Conservation (phyloP, 768 basidiomycete genomes). For the Ramaria rubella region DNA sequence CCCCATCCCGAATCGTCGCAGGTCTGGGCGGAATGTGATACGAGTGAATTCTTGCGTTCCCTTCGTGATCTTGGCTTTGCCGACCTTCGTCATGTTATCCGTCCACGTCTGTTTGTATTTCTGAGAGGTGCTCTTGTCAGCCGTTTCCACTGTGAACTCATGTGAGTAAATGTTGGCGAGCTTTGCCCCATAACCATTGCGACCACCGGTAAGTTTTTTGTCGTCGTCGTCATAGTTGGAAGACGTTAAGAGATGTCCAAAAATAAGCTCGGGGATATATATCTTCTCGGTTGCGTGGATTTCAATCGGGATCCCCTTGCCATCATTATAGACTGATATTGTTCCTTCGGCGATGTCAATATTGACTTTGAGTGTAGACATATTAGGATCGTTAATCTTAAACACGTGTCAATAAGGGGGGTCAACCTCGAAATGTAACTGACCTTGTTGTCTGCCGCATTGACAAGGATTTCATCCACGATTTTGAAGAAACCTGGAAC, state of each 20-base stretch:
- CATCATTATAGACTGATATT: constrained; percentile 97
- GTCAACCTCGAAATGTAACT: too few species aligned
- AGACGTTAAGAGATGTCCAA: constrained; percentile 88
- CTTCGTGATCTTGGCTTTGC: constrained; percentile 89
- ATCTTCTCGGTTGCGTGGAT: constrained; percentile 89
- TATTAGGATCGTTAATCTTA: constrained; percentile 87
- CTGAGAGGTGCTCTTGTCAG: constrained; percentile 74
- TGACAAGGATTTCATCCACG: constrained; percentile 97
- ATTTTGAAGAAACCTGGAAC: constrained; percentile 99
- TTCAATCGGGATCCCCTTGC: constrained; percentile 93
- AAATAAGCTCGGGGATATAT: constrained; percentile 95
- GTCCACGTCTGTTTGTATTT: constrained; percentile 96
- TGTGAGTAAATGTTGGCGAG: constrained; percentile 97
- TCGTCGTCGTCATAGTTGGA: constrained; percentile 99
- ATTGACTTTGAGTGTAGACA: constrained; percentile 87
- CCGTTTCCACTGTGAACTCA: constrained; percentile 94
- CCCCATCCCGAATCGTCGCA: constrained; percentile 88
- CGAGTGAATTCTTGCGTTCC: constrained; percentile 88
- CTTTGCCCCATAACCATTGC: constrained; percentile 98
- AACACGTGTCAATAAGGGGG: too few species aligned
- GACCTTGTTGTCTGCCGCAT: constrained; percentile 99
- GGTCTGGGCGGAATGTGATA: constrained; percentile 89
- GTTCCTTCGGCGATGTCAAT: constrained; percentile 78
- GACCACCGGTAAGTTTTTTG: constrained; percentile 96
- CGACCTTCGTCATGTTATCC: constrained; percentile 86